Evolutionary conservation across 495 filamentous ascomycete genomes (phyloP), one percentile per base, ranked within the genome.

Genomic region (Talaromyces thailandensis): DNA sequence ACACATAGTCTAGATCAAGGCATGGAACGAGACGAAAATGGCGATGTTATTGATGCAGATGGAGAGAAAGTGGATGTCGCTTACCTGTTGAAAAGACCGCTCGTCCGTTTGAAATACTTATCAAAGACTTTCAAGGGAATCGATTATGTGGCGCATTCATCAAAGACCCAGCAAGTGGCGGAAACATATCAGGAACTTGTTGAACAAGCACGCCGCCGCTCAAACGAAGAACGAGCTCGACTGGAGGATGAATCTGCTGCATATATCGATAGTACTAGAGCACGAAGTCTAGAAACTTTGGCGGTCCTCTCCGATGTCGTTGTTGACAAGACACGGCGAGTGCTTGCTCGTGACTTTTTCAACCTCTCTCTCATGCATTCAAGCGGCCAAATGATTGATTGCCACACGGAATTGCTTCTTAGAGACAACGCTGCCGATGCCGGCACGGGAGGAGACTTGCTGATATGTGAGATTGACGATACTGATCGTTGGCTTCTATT

Each of bases 41-140:
- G 91, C 9, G 89, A 93, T 69, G 78, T 95, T 4, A 74, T 93
- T 40, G 84, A 88, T 52, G 82, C 82, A 37, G 82, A 94, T 60
- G 93, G 92, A 0, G 92, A 96, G 70, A 87, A 89, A 57, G 94
- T 96, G 55, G 93, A 98, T 76, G 94, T 99, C 61, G 94, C 93
- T 11, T 96, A 91, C 70, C 75, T 99, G 21, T 79, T 98, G 45
- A 97, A 96, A 71, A 80, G 93, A 57, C 94, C 94, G 3, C 75
- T 98, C 45, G 88, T 96, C 14, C 83, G 94, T 56, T 73, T 96
- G 59, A 98, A 97, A 71, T 89, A 92, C 72, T 83, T 98, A 60
- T 80, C 86, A 25, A 96, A 91, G 71, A 89, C 89, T 32, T 84
- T 95, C 68, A 92, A 90, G 76, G 88, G 82, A 18, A 80, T 86